A percentile compares a stretch with the other conserved stretches of the same genome.
These are phyloP conservation scores for Neocallimastix lanati DNA, from an alignment of 192 early-diverging fungal species.

Conservation along the genomic window DNA sequence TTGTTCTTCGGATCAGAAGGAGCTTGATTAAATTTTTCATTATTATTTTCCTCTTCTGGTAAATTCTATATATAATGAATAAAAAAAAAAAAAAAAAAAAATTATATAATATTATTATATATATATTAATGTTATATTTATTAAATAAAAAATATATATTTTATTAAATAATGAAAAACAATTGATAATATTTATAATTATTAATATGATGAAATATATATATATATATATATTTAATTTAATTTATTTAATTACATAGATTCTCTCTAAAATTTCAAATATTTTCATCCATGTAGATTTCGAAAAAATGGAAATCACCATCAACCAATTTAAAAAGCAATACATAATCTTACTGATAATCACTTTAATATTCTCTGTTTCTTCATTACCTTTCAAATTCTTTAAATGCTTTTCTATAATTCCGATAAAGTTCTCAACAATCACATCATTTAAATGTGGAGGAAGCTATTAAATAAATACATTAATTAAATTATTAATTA, in stretches of 20 bases:
- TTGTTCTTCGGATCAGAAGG: neutral
- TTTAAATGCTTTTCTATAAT: slow-evolving; percentile 47
- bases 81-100: too few species aligned
- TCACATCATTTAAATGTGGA: slow-evolving; percentile 16
- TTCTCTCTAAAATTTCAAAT: slow-evolving; percentile 5
- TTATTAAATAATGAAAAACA: too few species aligned
- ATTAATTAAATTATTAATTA: slow-evolving; percentile 3
- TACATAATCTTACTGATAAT: slow-evolving; percentile 1
- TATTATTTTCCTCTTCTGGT: neutral
- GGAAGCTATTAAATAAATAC: slow-evolving; percentile 11
- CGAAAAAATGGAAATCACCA: neutral
- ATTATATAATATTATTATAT: too few species aligned
- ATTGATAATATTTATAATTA: too few species aligned
- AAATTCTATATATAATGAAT: too few species aligned
- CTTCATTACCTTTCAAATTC: slow-evolving; percentile 14
- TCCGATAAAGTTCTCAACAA: slow-evolving; percentile 45
- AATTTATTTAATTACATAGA: neutral
- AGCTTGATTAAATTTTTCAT: neutral
- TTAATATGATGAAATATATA: too few species aligned
- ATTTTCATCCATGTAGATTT: neutral
- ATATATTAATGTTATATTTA: too few species aligned
- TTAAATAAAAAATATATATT: too few species aligned
- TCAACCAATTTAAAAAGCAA: neutral
- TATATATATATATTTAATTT: neutral
- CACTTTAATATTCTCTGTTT: neutral